Conservation (phyloP, 2,329 filamentous ascomycete genomes). For the Ascocoryne sarcoides region DNA sequence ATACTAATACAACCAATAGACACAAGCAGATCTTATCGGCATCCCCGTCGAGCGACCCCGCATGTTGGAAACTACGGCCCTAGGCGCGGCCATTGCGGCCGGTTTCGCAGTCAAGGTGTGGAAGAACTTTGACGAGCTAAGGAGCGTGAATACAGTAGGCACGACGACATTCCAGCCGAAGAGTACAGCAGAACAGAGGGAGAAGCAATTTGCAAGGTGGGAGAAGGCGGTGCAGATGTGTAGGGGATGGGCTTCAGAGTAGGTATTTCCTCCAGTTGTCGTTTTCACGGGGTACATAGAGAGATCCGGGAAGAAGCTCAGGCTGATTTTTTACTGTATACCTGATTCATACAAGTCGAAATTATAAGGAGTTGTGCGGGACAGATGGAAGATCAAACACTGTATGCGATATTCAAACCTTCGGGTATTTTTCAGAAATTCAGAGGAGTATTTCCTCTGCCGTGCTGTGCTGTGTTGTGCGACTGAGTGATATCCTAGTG, state of each 20-base stretch:
- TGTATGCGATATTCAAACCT: too few relatives aligned
- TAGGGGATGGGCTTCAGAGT: slow-evolving; percentile 17
- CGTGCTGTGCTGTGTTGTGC: too few relatives aligned
- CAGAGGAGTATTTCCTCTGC: too few relatives aligned
- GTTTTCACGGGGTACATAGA: too few relatives aligned
- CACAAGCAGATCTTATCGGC: slow-evolving; percentile 74
- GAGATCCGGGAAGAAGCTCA: too few relatives aligned
- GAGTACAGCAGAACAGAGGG: slow-evolving; percentile 37
- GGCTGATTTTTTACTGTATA: too few relatives aligned
- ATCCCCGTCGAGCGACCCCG: slow-evolving; percentile 76
- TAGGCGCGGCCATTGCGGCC: slow-evolving; percentile 82
- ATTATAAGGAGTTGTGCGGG: too few relatives aligned
- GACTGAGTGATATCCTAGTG: too few relatives aligned
- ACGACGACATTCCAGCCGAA: slow-evolving; percentile 62
- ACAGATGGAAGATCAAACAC: too few relatives aligned
- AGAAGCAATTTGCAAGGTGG: slow-evolving; percentile 42
- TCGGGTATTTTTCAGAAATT: too few relatives aligned
- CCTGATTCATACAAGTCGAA: too few relatives aligned
- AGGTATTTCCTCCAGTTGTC: background rate
- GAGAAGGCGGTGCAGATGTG: slow-evolving; percentile 49
- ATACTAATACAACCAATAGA: slow-evolving; percentile 35
- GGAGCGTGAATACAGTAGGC: slow-evolving; percentile 61
- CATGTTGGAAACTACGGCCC: slow-evolving; percentile 85
- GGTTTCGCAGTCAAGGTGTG: slow-evolving; percentile 77
- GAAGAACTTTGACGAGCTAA: slow-evolving; percentile 65